Conservation (phyloP, 257 asterid species). For the Sherardia arvensis region DNA sequence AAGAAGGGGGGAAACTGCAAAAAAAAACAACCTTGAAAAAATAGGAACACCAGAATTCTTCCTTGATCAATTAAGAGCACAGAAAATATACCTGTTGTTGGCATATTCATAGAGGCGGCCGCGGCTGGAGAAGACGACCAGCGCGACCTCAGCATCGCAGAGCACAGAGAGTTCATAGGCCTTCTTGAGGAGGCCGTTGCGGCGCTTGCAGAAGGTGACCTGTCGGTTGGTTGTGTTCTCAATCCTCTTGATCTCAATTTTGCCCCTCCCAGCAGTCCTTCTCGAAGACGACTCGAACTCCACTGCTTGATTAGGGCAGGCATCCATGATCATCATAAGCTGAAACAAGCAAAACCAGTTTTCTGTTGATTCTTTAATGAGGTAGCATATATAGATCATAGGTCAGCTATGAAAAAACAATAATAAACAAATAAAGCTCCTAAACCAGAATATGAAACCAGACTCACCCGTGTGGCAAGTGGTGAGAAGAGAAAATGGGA, state of each 20-base stretch:
- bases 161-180: slow-evolving; percentile 82
- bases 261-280: slow-evolving; percentile 64
- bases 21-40: slow-evolving; percentile 5
- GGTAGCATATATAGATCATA: slow-evolving; percentile 15
- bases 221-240: slow-evolving; percentile 85
- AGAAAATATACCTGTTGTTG: slow-evolving; percentile 50
- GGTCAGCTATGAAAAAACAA: no score
- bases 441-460: slow-evolving; percentile 15
- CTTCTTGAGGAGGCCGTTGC: slow-evolving; percentile 78
- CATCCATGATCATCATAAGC: slow-evolving; percentile 45
- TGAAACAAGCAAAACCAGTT: slow-evolving; percentile 46
- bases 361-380: slow-evolving; percentile 15
- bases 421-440: slow-evolving; percentile 25
- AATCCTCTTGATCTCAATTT: slow-evolving; percentile 79
- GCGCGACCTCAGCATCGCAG: slow-evolving; percentile 93
- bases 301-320: slow-evolving; percentile 37
- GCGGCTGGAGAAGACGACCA: slow-evolving; percentile 72
- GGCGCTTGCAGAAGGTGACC: slow-evolving; percentile 81
- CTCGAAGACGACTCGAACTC: slow-evolving; percentile 42
- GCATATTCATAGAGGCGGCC: slow-evolving; percentile 87
- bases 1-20: neutral
- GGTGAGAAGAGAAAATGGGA: slow-evolving; percentile 9
- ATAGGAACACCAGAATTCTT: neutral
- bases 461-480: slow-evolving; percentile 10
- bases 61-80: neutral